phyloP scores from a whole-genome alignment of 495 filamentous ascomycete genomes.

The Hyaloscypha finlandica region DNA sequence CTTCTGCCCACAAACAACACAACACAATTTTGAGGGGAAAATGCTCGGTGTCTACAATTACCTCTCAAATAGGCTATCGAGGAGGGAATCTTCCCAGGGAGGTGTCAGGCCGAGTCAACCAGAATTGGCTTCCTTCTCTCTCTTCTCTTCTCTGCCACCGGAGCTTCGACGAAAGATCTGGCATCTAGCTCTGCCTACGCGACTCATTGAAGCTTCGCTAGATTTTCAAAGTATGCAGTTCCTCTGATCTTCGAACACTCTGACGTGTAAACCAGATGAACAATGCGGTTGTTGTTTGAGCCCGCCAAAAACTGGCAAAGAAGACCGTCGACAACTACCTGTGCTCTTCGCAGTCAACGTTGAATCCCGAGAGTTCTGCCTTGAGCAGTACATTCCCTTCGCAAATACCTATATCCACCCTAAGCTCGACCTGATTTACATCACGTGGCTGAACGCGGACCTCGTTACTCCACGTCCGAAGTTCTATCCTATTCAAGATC shows the following conservation, averaged over 20 bases:
- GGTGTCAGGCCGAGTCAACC: background rate
- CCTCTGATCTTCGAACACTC: background rate
- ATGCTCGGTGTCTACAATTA: conserved; percentile 13
- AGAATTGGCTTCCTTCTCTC: conserved; percentile 1
- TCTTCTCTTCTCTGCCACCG: conserved; percentile 14
- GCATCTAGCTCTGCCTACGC: conserved; percentile 5
- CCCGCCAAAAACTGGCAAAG: background rate
- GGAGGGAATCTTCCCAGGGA: background rate
- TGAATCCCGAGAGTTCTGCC: conserved; percentile 19
- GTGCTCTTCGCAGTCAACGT: conserved; percentile 13
- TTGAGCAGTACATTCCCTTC: conserved; percentile 21
- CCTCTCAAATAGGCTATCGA: background rate
- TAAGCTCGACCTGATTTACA: conserved; percentile 19
- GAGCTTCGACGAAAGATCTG: conserved; percentile 25
- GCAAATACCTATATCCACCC: conserved; percentile 19
- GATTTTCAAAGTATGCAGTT: conserved; percentile 8
- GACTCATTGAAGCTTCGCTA: conserved; percentile 13
- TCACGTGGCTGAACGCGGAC: conserved; percentile 15
- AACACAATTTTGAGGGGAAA: background rate
- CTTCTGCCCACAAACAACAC: conserved; percentile 8
- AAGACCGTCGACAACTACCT: conserved; percentile 13
- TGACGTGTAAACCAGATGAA: background rate
- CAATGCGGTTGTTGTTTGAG: conserved; percentile 6
- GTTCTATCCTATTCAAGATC: conserved; percentile 1
- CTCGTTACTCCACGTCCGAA: background rate